Evolutionary conservation across 2,329 filamentous ascomycete species (phyloP).

Genomic region (Scolecobasidium constrictum): DNA sequence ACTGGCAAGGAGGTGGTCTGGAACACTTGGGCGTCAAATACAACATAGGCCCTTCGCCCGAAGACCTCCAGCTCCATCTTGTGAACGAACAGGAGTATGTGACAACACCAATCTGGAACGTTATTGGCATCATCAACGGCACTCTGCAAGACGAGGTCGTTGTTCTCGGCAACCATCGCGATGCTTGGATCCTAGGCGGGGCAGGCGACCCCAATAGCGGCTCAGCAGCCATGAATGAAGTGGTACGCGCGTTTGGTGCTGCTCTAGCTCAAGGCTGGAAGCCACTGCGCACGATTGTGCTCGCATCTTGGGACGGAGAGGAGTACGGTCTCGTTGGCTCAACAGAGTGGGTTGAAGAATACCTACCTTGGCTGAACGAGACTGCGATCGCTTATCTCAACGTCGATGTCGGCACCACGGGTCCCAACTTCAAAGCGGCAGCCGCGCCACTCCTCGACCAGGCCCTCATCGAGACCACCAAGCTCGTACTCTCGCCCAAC

Average conservation of each 20-base stretch:
- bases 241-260: conserved; percentile 62
- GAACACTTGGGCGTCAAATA: conserved; percentile 74
- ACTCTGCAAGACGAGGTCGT: conserved; percentile 76
- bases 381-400: conserved; percentile 76
- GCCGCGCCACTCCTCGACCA: conserved; percentile 69
- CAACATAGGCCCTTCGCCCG: conserved; percentile 72
- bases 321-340: conserved; percentile 81
- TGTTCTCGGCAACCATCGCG: conserved; percentile 82
- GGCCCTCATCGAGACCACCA: conserved; percentile 54
- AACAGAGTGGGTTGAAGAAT: conserved; percentile 90
- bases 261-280: conserved; percentile 68
- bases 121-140: conserved; percentile 86
- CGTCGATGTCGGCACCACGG: conserved; percentile 63
- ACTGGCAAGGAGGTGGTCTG: conserved; percentile 64
- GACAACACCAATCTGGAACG: conserved; percentile 50
- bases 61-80: conserved; percentile 44
- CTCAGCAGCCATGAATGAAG: conserved; percentile 60
- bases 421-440: conserved; percentile 50
- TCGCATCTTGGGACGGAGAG: conserved; percentile 58
- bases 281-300: conserved; percentile 80
- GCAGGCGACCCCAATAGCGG: conserved; percentile 76
- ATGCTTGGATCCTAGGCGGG: conserved; percentile 82
- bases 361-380: conserved; percentile 65
- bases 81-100: conserved; percentile 40
- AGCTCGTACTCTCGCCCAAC: conserved; percentile 44